These are phyloP conservation scores for Rhodotorula taiwanensis DNA, from an alignment of 768 basidiomycete genomes.

Conservation along the genomic window DNA sequence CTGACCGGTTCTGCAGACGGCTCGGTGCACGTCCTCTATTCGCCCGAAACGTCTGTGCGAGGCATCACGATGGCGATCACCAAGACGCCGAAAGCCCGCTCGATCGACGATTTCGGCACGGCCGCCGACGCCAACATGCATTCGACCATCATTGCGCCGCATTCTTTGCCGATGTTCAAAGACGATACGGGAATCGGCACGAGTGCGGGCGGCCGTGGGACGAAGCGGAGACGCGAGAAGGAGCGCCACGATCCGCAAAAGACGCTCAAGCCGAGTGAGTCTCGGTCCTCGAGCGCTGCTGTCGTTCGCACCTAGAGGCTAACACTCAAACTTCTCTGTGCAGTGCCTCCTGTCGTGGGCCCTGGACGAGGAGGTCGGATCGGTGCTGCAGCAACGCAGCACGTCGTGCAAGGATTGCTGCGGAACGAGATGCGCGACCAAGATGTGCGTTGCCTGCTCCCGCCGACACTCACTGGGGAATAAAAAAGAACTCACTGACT, in stretches of 20 bases:
- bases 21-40: constrained; percentile 82
- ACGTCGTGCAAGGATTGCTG: constrained; percentile 90
- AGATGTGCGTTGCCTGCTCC: constrained; percentile 57
- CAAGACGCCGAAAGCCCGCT: constrained; percentile 61
- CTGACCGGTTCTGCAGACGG: constrained; percentile 81
- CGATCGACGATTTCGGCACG: constrained; percentile 12
- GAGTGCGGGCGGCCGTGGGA: constrained; percentile 58
- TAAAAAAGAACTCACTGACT: too few species aligned
- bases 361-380: constrained; percentile 90
- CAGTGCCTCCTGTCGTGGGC: constrained; percentile 79
- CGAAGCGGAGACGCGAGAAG: constrained; percentile 83
- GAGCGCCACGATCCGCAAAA: constrained; percentile 82
- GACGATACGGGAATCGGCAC: constrained; percentile 51
- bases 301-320: too few species aligned
- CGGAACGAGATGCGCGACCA: constrained; percentile 83
- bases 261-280: constrained; percentile 63
- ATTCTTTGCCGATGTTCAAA: constrained; percentile 83
- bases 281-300: background rate
- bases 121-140: constrained; percentile 72
- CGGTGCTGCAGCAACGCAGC: constrained; percentile 93
- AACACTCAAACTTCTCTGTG: too few species aligned
- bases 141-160: constrained; percentile 85
- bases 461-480: constrained; percentile 23
- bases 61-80: constrained; percentile 83
- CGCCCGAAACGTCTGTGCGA: constrained; percentile 77